Evolutionary conservation across 345 rosid genomes (phyloP).

Genomic region (Rhodomyrtus tomentosa): DNA sequence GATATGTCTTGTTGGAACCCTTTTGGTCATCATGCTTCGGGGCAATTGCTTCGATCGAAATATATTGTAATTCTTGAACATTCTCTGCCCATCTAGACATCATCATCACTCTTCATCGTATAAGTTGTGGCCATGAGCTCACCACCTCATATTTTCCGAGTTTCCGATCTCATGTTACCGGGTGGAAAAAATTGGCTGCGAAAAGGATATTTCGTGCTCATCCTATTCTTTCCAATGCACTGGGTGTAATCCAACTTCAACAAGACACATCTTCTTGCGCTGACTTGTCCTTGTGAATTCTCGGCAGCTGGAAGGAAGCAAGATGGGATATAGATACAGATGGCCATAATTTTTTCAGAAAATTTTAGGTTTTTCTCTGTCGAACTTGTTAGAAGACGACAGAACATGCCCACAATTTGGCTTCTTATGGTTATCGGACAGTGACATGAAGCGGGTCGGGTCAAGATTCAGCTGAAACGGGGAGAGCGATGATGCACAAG

Average conservation of each 20-base stretch:
- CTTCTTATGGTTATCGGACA: not conserved
- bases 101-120: not conserved
- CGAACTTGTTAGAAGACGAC: not conserved
- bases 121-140: not conserved
- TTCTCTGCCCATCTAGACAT: not conserved
- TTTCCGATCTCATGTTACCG: not conserved
- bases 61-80: not conserved
- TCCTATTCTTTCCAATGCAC: not conserved
- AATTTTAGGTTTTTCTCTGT: not conserved
- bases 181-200: not conserved
- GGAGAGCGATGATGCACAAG: not conserved
- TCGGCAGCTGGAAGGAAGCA: not conserved
- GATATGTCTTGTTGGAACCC: not conserved
- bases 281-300: not conserved
- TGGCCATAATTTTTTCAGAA: not conserved
- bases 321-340: not conserved
- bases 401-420: not conserved
- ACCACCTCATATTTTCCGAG: not conserved
- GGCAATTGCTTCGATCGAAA: not conserved
- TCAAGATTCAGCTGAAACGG: not conserved
- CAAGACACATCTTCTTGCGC: not conserved
- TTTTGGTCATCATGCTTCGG: not conserved
- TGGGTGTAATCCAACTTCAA: not conserved
- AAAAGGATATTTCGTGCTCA: not conserved
- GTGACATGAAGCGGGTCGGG: not conserved